These are phyloP conservation scores for Drechslera avenae DNA, from an alignment of 2,329 filamentous ascomycete genomes.

Conservation along the genomic window DNA sequence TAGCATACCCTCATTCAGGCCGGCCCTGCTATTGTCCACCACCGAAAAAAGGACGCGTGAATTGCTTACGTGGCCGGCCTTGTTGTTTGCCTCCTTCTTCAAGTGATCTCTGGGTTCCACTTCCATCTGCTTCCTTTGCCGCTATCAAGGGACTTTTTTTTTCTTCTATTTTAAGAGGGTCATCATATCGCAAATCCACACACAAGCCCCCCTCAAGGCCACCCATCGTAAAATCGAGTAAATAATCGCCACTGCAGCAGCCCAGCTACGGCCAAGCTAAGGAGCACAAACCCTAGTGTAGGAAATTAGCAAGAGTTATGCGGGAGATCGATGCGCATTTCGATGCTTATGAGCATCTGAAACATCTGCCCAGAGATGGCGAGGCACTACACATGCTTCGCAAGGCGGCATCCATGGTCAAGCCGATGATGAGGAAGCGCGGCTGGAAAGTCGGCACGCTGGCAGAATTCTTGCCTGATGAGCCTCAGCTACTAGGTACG, in stretches of 20 bases:
- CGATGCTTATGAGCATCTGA: constrained; percentile 57
- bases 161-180: background rate
- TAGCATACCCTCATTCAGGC: constrained; percentile 6
- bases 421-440: constrained; percentile 90
- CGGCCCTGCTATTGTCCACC: constrained; percentile 16
- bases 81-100: constrained; percentile 19
- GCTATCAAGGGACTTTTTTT: background rate
- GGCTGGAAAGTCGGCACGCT: constrained; percentile 79
- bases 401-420: constrained; percentile 85
- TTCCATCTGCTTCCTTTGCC: constrained; percentile 11
- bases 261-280: background rate
- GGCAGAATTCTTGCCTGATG: constrained; percentile 81
- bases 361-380: constrained; percentile 51
- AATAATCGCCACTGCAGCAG: background rate
- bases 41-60: constrained; percentile 26
- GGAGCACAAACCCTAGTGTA: background rate
- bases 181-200: background rate
- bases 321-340: constrained; percentile 56
- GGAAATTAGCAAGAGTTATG: constrained; percentile 27
- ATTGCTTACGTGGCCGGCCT: constrained; percentile 35
- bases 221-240: background rate
- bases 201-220: background rate
- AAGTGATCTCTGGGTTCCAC: constrained; percentile 9
- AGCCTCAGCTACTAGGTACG: constrained; percentile 73
- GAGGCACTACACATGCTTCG: constrained; percentile 66